phyloP scores from a whole-genome alignment of 148 eudicot species.

The Amaranthus palmeri region DNA sequence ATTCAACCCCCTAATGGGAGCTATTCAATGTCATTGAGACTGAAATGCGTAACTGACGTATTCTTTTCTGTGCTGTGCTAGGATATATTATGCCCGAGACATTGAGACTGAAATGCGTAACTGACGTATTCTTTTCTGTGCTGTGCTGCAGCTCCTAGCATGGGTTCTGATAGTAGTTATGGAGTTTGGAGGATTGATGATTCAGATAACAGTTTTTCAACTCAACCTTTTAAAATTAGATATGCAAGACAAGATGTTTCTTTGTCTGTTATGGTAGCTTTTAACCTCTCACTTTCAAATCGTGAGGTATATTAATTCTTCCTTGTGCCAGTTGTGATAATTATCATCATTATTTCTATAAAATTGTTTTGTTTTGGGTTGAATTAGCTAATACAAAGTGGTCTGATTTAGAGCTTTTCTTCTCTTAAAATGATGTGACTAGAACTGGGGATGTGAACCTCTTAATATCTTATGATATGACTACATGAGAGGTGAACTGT shows the following conservation, averaged over 20 bases:
- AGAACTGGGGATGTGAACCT: too few relatives aligned
- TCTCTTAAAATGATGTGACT: too few relatives aligned
- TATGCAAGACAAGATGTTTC: slow-evolving; percentile 95
- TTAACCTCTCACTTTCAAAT: slow-evolving; percentile 63
- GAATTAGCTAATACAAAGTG: too few relatives aligned
- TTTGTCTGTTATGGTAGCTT: slow-evolving; percentile 79
- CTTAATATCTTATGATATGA: too few relatives aligned
- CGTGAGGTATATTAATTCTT: slow-evolving; percentile 53
- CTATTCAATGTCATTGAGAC: too few relatives aligned
- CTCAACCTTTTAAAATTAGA: slow-evolving; percentile 93
- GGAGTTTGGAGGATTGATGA: slow-evolving; percentile 99
- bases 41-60: not conserved
- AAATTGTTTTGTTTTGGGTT: too few relatives aligned
- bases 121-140: slow-evolving; percentile 5
- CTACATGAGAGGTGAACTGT: too few relatives aligned
- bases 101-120: not conserved
- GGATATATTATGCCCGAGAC: not conserved
- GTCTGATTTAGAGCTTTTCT: too few relatives aligned
- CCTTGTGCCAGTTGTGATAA: not conserved
- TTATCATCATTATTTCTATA: too few relatives aligned
- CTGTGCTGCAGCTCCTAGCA: slow-evolving; percentile 65
- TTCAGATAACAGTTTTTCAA: slow-evolving; percentile 78
- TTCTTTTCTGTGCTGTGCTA: not conserved
- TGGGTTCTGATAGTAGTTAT: slow-evolving; percentile 62
- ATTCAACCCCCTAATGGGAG: too few relatives aligned